Base-by-base conservation (phyloP, 2,329 filamentous ascomycete genomes). In the Aspergillus fructus region DNA sequence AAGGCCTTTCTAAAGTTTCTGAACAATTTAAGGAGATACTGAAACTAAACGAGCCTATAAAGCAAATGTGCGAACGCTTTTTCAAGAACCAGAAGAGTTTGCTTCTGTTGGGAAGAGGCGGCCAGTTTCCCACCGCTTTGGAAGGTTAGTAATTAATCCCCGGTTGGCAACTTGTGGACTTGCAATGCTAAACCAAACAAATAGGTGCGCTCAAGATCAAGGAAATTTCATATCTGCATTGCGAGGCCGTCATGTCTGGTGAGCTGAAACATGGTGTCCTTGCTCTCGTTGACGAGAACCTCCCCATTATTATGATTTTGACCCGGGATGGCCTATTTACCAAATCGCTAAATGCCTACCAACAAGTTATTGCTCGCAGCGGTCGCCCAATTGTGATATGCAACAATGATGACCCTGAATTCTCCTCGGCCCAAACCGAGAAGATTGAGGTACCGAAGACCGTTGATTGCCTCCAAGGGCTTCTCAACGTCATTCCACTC, bases 291-390 rank as follows among this genome's bases (percentile, higher is more conserved):
- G 94, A 99, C 71, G 94, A 99, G 85, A 93, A 96, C 79, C 86
- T 99, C 39, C 94, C 94, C 62, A 99, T 99, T 76, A 96, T 99
- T 78, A 99, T 99, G 94, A 97, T 99, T 72, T 84, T 99, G 61
- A 99, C 94, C 54, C 90, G 94, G 60, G 94, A 99, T 74, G 85
- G 92, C 68, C 89, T 99, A 72, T 99, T 99, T 81, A 89, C 89
- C 76, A 99, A 99, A 83, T 97, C 94, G n/a, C 84, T 99, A 71
- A 99, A 99, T 77, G 94, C 94, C 70, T 99, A 97, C 79, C 94
- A 99, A 81, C 94, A 99, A 83, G 94, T 99, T 71, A 93, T 96
- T 82, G 94, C 94, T 67, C 93, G 94, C 75, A 86, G 88, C 71
- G 94, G 94, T 72, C 93, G 94, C 76, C 94, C 94, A 61, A 99